A percentile compares a stretch with the other conserved stretches of the same genome.
Evolutionary conservation across 768 basidiomycete genomes (phyloP).

Genomic region (Suillus brevipes): DNA sequence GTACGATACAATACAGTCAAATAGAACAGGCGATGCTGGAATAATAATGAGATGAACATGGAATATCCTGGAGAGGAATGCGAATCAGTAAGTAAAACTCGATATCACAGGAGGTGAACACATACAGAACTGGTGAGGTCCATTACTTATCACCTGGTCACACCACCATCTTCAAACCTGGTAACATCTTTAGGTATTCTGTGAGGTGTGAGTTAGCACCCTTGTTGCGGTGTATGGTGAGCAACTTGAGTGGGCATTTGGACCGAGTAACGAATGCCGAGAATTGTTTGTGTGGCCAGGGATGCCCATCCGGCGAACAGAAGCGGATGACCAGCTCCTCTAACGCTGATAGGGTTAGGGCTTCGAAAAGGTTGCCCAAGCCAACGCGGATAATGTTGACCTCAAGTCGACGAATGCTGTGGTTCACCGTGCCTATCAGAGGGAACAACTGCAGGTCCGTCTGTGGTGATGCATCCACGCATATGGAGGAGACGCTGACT

Average conservation of each 20-base stretch:
- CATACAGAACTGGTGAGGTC: background rate
- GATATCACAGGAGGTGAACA: background rate
- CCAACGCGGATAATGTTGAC: conserved; percentile 30
- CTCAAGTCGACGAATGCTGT: conserved; percentile 24
- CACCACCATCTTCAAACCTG: conserved; percentile 14
- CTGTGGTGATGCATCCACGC: conserved; percentile 20
- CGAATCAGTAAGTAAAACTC: background rate
- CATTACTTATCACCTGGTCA: background rate
- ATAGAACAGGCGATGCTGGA: background rate
- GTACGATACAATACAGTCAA: background rate
- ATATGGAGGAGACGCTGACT: conserved; percentile 25
- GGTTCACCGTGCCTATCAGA: conserved; percentile 20
- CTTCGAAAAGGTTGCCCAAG: conserved; percentile 20
- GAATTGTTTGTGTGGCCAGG: conserved; percentile 30
- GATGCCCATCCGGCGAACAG: conserved; percentile 29
- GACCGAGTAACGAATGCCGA: conserved; percentile 26
- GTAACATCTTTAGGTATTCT: conserved; percentile 25
- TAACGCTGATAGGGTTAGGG: conserved; percentile 26
- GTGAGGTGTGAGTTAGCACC: conserved; percentile 19
- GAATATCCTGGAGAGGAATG: background rate
- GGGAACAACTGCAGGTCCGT: conserved; percentile 10
- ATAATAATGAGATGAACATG: background rate
- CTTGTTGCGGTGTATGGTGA: conserved; percentile 28
- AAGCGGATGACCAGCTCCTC: conserved; percentile 35
- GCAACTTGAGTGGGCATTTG: conserved; percentile 22